phyloP scores from a whole-genome alignment of 305 asterid species.

The Fraxinus latifolia region DNA sequence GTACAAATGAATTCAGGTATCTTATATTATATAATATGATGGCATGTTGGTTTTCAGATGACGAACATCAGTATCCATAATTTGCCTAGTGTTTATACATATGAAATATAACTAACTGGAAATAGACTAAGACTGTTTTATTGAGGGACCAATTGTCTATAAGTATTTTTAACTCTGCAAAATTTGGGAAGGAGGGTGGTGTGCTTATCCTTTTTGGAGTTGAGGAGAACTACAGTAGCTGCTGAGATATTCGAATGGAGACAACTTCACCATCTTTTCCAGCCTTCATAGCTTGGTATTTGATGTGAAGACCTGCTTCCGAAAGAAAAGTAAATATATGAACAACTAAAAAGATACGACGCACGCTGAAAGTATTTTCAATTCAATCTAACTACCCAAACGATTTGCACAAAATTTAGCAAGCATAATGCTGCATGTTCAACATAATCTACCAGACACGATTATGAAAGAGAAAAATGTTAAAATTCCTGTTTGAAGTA shows the following conservation, averaged over 20 bases:
- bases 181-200: background rate
- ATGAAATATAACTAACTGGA: background rate
- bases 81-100: background rate
- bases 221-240: slow-evolving; percentile 48
- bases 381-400: background rate
- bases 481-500: background rate
- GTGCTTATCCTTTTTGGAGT: background rate
- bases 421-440: background rate
- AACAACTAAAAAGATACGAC: background rate
- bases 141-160: background rate
- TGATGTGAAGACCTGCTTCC: slow-evolving; percentile 72
- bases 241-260: slow-evolving; percentile 82
- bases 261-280: slow-evolving; percentile 79
- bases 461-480: background rate
- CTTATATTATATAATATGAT: background rate
- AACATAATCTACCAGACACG: background rate
- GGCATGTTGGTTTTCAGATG: background rate
- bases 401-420: slow-evolving; percentile 1
- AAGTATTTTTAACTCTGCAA: background rate
- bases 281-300: slow-evolving; percentile 79
- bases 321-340: background rate
- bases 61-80: background rate
- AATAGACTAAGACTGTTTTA: background rate
- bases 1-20: background rate
- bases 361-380: background rate